These are phyloP conservation scores for Cryptosporidium viatorum DNA, from an alignment of 169 alveolate species.

Conservation along the genomic window DNA sequence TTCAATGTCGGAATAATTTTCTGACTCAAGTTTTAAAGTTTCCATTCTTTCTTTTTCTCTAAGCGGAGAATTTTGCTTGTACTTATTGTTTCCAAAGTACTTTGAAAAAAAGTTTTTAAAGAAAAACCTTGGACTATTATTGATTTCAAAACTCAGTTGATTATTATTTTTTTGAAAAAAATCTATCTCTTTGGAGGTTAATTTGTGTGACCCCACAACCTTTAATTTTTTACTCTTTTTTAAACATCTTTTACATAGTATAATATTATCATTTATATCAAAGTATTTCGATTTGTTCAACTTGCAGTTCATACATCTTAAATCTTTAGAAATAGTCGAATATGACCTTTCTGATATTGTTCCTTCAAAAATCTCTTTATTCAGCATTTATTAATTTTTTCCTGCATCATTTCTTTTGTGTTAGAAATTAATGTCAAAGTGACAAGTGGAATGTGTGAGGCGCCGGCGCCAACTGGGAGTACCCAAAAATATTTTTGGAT, in stretches of 20 bases:
- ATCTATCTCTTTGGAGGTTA: background rate
- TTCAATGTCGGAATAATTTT: background rate
- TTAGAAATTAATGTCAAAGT: background rate
- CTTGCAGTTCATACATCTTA: background rate
- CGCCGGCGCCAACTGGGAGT: constrained; percentile 9
- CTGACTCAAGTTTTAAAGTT: background rate
- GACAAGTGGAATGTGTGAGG: constrained; percentile 5
- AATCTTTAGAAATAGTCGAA: background rate
- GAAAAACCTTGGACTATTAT: no score
- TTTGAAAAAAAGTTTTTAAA: no score
- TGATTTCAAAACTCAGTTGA: no score
- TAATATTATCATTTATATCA: background rate
- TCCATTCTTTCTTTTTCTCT: background rate
- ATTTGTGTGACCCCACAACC: background rate
- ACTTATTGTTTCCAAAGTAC: no score
- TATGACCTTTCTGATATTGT: background rate
- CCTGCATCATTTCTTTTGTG: background rate
- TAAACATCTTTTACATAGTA: background rate
- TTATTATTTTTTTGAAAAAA: background rate
- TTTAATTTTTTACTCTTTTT: background rate
- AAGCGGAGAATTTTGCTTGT: background rate
- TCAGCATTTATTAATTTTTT: background rate
- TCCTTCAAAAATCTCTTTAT: background rate
- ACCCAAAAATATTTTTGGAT: background rate
- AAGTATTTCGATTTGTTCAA: background rate